These are phyloP conservation scores for Beauveria rudraprayagi DNA, from an alignment of 2,329 filamentous ascomycete genomes.

Conservation along the genomic window DNA sequence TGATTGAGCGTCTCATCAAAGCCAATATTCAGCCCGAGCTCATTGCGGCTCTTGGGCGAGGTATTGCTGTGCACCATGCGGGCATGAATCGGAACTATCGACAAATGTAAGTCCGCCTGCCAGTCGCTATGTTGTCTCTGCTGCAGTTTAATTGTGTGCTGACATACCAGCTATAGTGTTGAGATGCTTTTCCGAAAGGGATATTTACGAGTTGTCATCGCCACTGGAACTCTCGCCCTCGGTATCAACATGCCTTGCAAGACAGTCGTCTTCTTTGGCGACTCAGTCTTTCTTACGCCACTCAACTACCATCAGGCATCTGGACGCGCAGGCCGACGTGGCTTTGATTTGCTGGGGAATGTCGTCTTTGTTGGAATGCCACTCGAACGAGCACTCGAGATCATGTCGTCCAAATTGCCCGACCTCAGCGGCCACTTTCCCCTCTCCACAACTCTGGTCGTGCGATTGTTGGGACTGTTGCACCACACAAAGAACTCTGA, in stretches of 20 bases:
- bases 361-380: slow-evolving; percentile 67
- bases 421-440: slow-evolving; percentile 73
- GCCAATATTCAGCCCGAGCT: slow-evolving; percentile 44
- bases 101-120: slow-evolving; percentile 40
- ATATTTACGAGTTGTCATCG: slow-evolving; percentile 62
- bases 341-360: slow-evolving; percentile 74
- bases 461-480: slow-evolving; percentile 60
- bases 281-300: slow-evolving; percentile 64
- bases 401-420: slow-evolving; percentile 66
- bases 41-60: slow-evolving; percentile 54
- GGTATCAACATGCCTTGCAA: slow-evolving; percentile 83
- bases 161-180: slow-evolving; percentile 32
- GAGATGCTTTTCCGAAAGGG: slow-evolving; percentile 69
- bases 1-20: slow-evolving; percentile 42
- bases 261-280: slow-evolving; percentile 68
- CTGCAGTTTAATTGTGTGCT: not conserved
- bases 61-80: slow-evolving; percentile 70
- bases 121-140: not conserved
- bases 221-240: slow-evolving; percentile 66
- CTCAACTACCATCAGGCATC: slow-evolving; percentile 71
- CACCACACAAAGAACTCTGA: slow-evolving; percentile 55
- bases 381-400: slow-evolving; percentile 51
- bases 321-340: slow-evolving; percentile 70
- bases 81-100: slow-evolving; percentile 74
- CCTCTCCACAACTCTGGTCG: slow-evolving; percentile 62